Evolutionary conservation across 1,284 basidiomycete genomes (phyloP).

Genomic region (Inonotus obliquus): DNA sequence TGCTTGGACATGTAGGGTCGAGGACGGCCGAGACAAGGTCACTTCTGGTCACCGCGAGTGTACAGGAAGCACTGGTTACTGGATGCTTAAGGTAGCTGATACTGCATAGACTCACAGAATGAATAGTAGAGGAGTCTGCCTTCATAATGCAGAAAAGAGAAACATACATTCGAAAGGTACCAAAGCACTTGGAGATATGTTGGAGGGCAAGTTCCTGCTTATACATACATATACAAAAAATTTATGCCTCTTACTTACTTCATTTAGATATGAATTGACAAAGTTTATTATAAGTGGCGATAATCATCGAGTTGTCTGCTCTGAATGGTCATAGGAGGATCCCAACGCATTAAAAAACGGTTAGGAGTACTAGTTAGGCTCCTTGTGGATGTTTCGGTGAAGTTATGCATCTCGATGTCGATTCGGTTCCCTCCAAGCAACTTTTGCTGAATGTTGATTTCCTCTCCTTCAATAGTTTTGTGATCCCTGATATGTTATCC

Average conservation of each 20-base stretch:
- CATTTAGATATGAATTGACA: neutral
- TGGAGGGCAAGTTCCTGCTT: neutral
- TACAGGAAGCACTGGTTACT: neutral
- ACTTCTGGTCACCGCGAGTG: conserved; percentile 30
- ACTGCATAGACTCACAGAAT: neutral
- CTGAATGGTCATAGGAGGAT: neutral
- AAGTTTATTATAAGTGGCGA: too few relatives aligned
- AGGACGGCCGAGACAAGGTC: conserved; percentile 46
- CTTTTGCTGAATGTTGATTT: too few relatives aligned
- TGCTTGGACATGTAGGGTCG: conserved; percentile 35
- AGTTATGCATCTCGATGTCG: neutral
- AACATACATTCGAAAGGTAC: too few relatives aligned
- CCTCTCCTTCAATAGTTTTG: too few relatives aligned
- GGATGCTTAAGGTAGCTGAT: neutral
- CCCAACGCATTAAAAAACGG: neutral
- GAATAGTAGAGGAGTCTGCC: too few relatives aligned
- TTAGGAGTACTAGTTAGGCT: neutral
- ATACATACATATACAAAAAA: neutral
- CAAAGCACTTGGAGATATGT: neutral
- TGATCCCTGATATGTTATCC: too few relatives aligned
- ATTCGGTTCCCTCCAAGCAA: too few relatives aligned
- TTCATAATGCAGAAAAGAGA: too few relatives aligned
- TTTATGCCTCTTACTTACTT: too few relatives aligned
- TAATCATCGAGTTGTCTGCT: neutral
- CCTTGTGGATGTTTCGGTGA: neutral